Conservation (phyloP, 805 yeast species). For the Sugiyamaella boreocaroliniensis region DNA sequence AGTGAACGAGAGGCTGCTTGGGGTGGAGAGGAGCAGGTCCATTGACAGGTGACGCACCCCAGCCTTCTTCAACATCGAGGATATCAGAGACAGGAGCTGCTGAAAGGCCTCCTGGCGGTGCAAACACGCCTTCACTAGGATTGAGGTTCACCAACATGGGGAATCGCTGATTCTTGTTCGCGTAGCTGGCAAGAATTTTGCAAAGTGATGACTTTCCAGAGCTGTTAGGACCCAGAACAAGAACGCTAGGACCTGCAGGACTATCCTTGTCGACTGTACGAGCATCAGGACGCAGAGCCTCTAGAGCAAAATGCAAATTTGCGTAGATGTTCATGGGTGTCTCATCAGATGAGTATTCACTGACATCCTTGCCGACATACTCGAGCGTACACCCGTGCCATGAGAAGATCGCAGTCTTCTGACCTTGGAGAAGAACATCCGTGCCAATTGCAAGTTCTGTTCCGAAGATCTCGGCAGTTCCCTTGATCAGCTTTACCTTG, state of each 20-base stretch:
- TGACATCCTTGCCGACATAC: conserved; percentile 32
- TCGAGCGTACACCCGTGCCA: conserved; percentile 60
- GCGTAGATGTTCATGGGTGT: conserved; percentile 57
- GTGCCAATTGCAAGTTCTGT: conserved; percentile 77
- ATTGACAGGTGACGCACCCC: conserved; percentile 72
- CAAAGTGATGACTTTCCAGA: conserved; percentile 76
- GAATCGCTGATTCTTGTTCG: conserved; percentile 52
- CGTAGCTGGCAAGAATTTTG: conserved; percentile 67
- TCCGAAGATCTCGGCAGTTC: conserved; percentile 87
- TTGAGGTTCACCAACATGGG: conserved; percentile 78
- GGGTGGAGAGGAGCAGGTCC: conserved; percentile 47
- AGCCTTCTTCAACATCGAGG: conserved; percentile 59
- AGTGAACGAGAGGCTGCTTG: conserved; percentile 84
- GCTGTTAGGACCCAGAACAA: conserved; percentile 65
- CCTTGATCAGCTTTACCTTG: conserved; percentile 48
- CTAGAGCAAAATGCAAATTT: conserved; percentile 71
- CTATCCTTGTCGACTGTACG: not conserved
- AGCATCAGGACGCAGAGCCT: conserved; percentile 38
- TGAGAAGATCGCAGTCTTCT: conserved; percentile 50
- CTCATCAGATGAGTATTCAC: conserved; percentile 64
- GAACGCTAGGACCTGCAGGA: conserved; percentile 43
- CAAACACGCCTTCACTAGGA: conserved; percentile 62
- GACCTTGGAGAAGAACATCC: conserved; percentile 51
- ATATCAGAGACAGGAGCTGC: conserved; percentile 80
- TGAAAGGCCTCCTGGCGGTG: conserved; percentile 76